Base-by-base conservation (phyloP, 768 basidiomycete genomes). In the Clavulina sp. region DNA sequence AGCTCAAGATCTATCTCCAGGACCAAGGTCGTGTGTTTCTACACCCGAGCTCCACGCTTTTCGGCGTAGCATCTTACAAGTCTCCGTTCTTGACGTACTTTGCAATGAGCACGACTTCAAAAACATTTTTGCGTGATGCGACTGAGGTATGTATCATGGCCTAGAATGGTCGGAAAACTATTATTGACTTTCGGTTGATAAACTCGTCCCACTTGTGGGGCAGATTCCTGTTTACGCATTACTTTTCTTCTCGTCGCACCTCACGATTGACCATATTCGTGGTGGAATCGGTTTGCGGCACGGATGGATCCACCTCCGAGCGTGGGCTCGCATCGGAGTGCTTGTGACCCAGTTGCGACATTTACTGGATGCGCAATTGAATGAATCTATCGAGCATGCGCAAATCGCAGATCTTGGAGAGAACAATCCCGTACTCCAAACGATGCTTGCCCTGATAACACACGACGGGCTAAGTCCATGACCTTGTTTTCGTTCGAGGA, bases 271-370 rank as follows among this genome's bases (percentile, higher is more conserved):
- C 57, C 84, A 89, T 57, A 71, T 87, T 40, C 75, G 70, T 6
- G 84, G 86, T n/a, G 85, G 83, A 0, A 63, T 92, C 38, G 75
- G 73, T 3, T 64, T 85, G 30, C 74, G 72, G 41, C 72, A 74
- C 23, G 67, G 68, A 4, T 60, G 61, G 55, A 65, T 95, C 53
- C 79, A 74, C 59, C 62, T 93, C 55, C 76, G 72, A 51, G 84
- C 87, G 0, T 85, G 81, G 76, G 84, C 91, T n/a, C 74, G 88
- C 5, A 92, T 93, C 47, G 89, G 88, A 1, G 78, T 89, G 7
- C 72, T 95, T 28, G 82, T 87, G 38, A 89, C 89, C 60, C 85
- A 89, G 57, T 66, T 91, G 7, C 72, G 85, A 48, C 73, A 77
- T 49, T 65, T 89, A 16, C 66, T 91, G 5, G 81, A 85, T 57